Evolutionary conservation across 1,284 basidiomycete genomes (phyloP), one percentile per base, ranked within the genome.

Genomic region (Marasmius oreades): DNA sequence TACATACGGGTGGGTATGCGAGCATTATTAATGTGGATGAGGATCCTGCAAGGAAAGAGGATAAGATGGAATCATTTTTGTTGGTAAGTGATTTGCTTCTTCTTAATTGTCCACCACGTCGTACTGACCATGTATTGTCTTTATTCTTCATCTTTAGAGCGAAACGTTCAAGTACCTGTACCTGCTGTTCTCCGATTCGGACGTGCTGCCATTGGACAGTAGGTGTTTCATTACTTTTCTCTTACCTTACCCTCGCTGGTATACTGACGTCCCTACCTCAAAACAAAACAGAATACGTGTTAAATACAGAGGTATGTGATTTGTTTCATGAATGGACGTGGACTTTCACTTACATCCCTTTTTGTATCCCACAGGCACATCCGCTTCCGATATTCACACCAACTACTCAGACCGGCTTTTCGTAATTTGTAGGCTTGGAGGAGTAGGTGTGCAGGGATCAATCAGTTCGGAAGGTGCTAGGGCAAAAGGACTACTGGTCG

Each of bases 161-260:
- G 95, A 98, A 73, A 98, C 95, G 5, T 73, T 98, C 56, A 98
- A 99, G 71, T 99, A 99, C 72, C 76, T 99, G 42, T 98, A 91
- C 68, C 73, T 98, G 59, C 74, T 97, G 5, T 98, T 97, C 68
- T 85, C 88, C 50, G 91, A 93, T 64, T 80, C 82, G 16, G 76
- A 74, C 47, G 78, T 85, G 20, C 71, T 97, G 54, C 85, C 93
- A 11, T 70, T 97, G 58, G 81, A 85, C 60, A 76, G 90, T 92
- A 63, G 69, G 88, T 79, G 10, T 33, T 52, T 34, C n/a, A n/a
- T n/a, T n/a, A n/a, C n/a, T n/a, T n/a, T n/a, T n/a, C n/a, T n/a
- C n/a, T n/a, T n/a, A n/a, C n/a, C n/a, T n/a, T n/a, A n/a, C n/a
- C n/a, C n/a, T n/a, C n/a, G n/a, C n/a, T n/a, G n/a, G n/a, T n/a